These are phyloP conservation scores for Ustilaginoidea virens DNA, from an alignment of 2,329 filamentous ascomycete genomes.

Conservation along the genomic window DNA sequence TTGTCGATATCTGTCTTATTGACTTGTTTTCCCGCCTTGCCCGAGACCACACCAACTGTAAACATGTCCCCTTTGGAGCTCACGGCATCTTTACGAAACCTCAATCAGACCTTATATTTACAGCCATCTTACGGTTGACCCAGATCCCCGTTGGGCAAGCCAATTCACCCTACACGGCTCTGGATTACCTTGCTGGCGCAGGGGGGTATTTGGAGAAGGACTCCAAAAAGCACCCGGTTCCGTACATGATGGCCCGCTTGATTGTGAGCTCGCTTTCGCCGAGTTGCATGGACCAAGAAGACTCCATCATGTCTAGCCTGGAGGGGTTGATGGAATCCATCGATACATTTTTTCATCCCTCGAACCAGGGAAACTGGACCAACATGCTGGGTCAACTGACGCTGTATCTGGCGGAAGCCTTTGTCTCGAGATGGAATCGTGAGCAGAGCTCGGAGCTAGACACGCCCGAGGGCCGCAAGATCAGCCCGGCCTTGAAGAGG, in stretches of 20 bases:
- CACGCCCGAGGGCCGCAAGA: conserved; percentile 60
- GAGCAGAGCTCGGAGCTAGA: conserved; percentile 89
- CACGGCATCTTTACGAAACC: conserved; percentile 86
- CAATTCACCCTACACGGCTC: conserved; percentile 75
- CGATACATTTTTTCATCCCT: conserved; percentile 97
- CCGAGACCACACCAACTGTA: conserved; percentile 62
- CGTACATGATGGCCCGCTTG: conserved; percentile 85
- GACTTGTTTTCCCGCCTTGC: conserved; percentile 82
- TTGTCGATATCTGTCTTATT: conserved; percentile 73
- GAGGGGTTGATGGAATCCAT: conserved; percentile 89
- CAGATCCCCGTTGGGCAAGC: conserved; percentile 96
- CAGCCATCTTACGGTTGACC: conserved; percentile 71
- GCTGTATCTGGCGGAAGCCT: conserved; percentile 86
- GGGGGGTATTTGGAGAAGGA: conserved; percentile 84
- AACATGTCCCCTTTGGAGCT: conserved; percentile 65
- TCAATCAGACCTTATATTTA: conserved; percentile 87
- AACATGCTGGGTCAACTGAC: conserved; percentile 79
- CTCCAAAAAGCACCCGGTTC: conserved; percentile 78
- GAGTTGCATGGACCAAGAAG: conserved; percentile 56
- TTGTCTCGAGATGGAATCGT: conserved; percentile 94
- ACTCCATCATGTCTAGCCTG: conserved; percentile 69
- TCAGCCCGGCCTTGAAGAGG: conserved; percentile 67
- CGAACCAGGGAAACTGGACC: conserved; percentile 87
- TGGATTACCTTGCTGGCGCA: conserved; percentile 72
- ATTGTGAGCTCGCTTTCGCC: conserved; percentile 89